A percentile compares a stretch with the other conserved stretches of the same genome.
Conservation (phyloP, 2,329 filamentous ascomycete genomes). For the Fusarium sublunatum region DNA sequence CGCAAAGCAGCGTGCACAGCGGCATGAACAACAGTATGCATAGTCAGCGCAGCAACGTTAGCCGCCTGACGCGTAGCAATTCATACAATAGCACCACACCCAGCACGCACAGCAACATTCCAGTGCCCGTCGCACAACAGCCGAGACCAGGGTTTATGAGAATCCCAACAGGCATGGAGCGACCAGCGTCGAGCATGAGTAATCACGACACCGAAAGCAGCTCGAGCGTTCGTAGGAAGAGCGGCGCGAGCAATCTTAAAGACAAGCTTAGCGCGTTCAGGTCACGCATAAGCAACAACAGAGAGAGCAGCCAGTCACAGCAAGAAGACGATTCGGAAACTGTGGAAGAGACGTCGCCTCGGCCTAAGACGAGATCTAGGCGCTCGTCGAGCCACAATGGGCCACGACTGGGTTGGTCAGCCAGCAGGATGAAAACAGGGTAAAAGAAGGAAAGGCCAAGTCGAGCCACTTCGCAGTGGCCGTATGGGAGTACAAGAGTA, state of each 20-base stretch:
- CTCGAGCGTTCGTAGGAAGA: constrained; percentile 46
- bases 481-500: constrained; percentile 7
- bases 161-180: constrained; percentile 39
- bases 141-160: constrained; percentile 41
- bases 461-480: constrained; percentile 8
- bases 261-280: constrained; percentile 53
- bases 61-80: constrained; percentile 24
- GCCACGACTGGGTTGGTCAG: constrained; percentile 31
- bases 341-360: constrained; percentile 33
- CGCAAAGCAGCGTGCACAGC: constrained; percentile 39
- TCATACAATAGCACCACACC: constrained; percentile 21
- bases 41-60: constrained; percentile 19
- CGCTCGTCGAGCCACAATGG: constrained; percentile 38
- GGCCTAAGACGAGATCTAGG: constrained; percentile 30
- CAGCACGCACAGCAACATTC: constrained; percentile 35
- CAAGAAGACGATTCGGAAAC: constrained; percentile 40
- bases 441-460: constrained; percentile 12
- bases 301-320: constrained; percentile 36
- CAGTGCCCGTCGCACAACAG: constrained; percentile 23
- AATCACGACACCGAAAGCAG: constrained; percentile 34
- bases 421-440: constrained; percentile 32
- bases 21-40: constrained; percentile 37
- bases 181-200: constrained; percentile 51
- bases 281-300: constrained; percentile 44
- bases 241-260: constrained; percentile 48